A percentile compares a stretch with the other conserved stretches of the same genome.
phyloP scores from a whole-genome alignment of 495 filamentous ascomycete genomes.

The Viridothelium virens region DNA sequence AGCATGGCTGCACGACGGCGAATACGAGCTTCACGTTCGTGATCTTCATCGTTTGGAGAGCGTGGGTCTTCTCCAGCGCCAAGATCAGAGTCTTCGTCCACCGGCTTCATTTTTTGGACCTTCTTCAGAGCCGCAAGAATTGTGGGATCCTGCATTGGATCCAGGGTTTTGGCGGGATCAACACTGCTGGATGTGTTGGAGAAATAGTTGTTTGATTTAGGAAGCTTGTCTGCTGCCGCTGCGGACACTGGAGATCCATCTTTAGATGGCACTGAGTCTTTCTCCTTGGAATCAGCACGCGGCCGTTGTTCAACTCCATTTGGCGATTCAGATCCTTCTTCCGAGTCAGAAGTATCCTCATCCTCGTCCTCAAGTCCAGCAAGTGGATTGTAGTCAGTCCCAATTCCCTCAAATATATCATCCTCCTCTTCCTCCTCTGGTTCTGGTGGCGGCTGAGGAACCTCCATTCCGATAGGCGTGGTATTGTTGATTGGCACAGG shows the following conservation, averaged over 20 bases:
- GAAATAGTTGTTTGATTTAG: constrained; percentile 52
- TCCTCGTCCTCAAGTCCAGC: constrained; percentile 57
- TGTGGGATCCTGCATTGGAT: constrained; percentile 61
- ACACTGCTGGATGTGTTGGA: constrained; percentile 34
- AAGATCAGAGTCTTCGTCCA: constrained; percentile 36
- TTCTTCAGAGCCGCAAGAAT: constrained; percentile 79
- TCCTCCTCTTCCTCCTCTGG: constrained; percentile 46
- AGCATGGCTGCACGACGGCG: constrained; percentile 64
- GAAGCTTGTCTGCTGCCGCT: constrained; percentile 1
- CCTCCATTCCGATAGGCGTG: constrained; percentile 69
- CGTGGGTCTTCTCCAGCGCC: constrained; percentile 24
- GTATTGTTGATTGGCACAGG: constrained; percentile 40
- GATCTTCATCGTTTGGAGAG: constrained; percentile 33
- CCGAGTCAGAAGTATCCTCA: constrained; percentile 35
- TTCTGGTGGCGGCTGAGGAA: constrained; percentile 49
- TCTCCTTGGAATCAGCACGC: not conserved
- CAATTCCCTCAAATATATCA: constrained; percentile 82
- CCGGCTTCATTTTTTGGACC: constrained; percentile 62
- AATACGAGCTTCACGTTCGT: constrained; percentile 40
- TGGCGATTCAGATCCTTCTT: constrained; percentile 17
- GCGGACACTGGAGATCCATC: constrained; percentile 10
- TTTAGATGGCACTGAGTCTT: not conserved
- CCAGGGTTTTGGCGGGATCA: constrained; percentile 30
- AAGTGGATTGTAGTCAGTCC: constrained; percentile 80
- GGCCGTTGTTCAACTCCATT: constrained; percentile 18